phyloP scores from a whole-genome alignment of 129 eudicot genomes.

The Cynara cardunculus region DNA sequence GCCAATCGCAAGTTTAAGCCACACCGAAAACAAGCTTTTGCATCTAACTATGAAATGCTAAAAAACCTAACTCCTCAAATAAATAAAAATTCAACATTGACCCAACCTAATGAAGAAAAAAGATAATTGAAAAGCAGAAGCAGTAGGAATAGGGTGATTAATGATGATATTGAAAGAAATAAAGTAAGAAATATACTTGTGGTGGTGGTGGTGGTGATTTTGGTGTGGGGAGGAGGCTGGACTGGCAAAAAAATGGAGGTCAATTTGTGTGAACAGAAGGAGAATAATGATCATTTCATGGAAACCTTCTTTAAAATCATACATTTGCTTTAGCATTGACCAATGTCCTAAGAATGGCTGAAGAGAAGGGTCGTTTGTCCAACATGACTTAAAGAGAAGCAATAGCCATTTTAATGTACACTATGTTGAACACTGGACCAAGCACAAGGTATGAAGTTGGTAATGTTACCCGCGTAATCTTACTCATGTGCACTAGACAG shows the following conservation, averaged over 20 bases:
- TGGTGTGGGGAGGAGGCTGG: conserved; percentile 29
- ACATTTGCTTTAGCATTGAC: background rate
- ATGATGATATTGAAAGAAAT: background rate
- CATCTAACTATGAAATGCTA: background rate
- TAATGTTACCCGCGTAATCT: too few relatives aligned
- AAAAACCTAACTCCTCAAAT: background rate
- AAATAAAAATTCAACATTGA: background rate
- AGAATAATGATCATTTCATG: background rate
- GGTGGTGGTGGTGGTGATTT: conserved; percentile 17
- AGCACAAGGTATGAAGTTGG: too few relatives aligned
- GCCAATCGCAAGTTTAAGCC: too few relatives aligned
- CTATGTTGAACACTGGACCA: too few relatives aligned
- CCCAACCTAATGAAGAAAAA: background rate
- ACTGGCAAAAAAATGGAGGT: conserved; percentile 30
- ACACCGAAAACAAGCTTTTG: background rate
- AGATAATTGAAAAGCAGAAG: background rate
- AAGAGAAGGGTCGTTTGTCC: too few relatives aligned
- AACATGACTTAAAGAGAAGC: too few relatives aligned
- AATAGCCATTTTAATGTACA: too few relatives aligned
- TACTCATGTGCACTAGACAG: too few relatives aligned
- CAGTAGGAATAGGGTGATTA: background rate
- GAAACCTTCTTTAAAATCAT: background rate
- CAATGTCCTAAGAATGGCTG: too few relatives aligned
- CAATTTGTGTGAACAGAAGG: conserved; percentile 27
- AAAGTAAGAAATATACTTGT: too few relatives aligned